Base-by-base conservation (phyloP, 176 grass and related monocot species). In the Musa schizocarpa region DNA sequence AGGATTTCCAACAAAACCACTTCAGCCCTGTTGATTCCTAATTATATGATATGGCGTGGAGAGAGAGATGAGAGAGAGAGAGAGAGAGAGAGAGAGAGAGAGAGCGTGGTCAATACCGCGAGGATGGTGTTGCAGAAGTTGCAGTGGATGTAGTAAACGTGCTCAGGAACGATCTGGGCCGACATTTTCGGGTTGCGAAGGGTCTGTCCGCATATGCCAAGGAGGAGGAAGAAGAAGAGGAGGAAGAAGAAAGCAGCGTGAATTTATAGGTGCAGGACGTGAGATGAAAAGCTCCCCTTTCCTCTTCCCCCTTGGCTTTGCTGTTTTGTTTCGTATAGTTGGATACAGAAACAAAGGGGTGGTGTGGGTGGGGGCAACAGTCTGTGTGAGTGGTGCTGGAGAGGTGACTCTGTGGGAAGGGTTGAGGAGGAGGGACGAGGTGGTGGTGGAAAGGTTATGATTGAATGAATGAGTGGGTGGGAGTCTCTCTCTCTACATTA, bases 381-480 rank as follows among this genome's bases (percentile, higher is more conserved):
- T 23, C 9, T 71, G 34, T 52, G 68, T 71, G 29, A 71, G 29
- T 51, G 53, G 72, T 29, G 22, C 8, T 51, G 11, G 22, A 57
- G 53, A 19, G 22, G 1, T 50, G 23, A 27, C 2, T 11, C 13
- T 8, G 50, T 11, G 43, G 19, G 9, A 9, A 50, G 11, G 50
- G 13, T n/a, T 13, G 13, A 55, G 71, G 50, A 14, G 10, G 19
- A 9, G 13, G 71, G 13, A n/a, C 8, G 67, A 50, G 29, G 67
- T 67, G 65, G 65, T 48, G 67, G 16, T 20, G 71, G 25, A 74
- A 74, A 29, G 51, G 53, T 74, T 55, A 74, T 57, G 72, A 74
- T 74, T 74, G 72, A 74, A 74, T 74, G 53, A 74, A 74, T 74
- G 72, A 74, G 72, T 74, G 72, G 72, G 72, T 74, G 72, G 72